Base-by-base conservation (phyloP, 2,329 filamentous ascomycete species). In the Macrophomina pseudophaseolina region DNA sequence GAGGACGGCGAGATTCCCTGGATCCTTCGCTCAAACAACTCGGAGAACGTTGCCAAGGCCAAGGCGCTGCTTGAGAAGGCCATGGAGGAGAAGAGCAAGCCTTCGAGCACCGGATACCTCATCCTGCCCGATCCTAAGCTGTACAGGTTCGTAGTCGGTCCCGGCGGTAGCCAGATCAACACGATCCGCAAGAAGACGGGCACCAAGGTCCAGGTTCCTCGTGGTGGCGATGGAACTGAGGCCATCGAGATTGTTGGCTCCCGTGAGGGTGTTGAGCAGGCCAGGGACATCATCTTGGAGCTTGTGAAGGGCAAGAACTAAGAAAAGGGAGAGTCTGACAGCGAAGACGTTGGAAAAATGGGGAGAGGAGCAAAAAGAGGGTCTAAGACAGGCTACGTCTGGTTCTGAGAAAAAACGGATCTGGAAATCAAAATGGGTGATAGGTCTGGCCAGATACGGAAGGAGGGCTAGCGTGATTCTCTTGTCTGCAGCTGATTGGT, bases 191-290 rank as follows among this genome's bases (percentile, higher is more conserved):
- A 92, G 82, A 89, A 95, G 83, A 97, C 93, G 62, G 92, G 91
- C 65, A 97, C 94, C 80, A 93, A 91, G 81, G 96, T 99, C 76
- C 93, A 94, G 70, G 94, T 99, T 48, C 95, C 95, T 28, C 89
- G 92, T 71, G 90, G 92, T 74, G 91, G 96, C 79, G 83, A 83
- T 58, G 81, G 82, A 71, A 86, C 84, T 28, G 94, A 97, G 79
- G 92, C 94, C 4, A 97, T 99, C 76, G 93, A 97, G 82, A 91
- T 99, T 73, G 84, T 90, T 42, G 95, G 95, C 46, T 87, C 85
- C 65, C 87, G 87, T 74, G 91, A 93, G 16, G 93, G 92, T 12
- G 88, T 97, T 44, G 92, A 97, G 80, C 86, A 91, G 78, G 95
- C 95, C 59, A 93, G 91, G 82, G 89, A 97, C 68, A 84, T 97